Base-by-base conservation (phyloP, 2,329 filamentous ascomycete genomes). In the Clarireedia sp. region DNA sequence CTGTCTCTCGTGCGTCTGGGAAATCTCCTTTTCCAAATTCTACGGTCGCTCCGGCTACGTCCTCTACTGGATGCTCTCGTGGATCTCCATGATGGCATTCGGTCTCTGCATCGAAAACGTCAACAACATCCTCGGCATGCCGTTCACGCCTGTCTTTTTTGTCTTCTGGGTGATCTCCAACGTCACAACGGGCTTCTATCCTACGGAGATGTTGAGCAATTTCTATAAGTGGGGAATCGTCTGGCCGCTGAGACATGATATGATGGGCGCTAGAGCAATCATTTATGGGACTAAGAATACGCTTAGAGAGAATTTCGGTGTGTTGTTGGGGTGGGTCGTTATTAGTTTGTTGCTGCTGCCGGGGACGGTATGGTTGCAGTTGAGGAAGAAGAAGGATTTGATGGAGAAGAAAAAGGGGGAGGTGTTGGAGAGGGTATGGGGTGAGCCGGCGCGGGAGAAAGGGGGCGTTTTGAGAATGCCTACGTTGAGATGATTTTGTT, bases 101-200 rank as follows among this genome's bases (percentile, higher is more conserved):
- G 60, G 58, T 6, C 57, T 62, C n/a, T 55, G 50, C 14, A 54
- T 62, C 24, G 60, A 60, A 40, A 60, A 62, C 41, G 33, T 59
- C 9, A 57, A 62, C 37, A 62, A 60, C 24, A 8, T 62, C 19
- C 48, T 60, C 3, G 60, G 60, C 5, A 56, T 55, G 16, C 60
- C 60, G 7, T 57, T 60, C 43, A 62, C 60, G 0, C 59, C 60
- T 9, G 57, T 60, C 2, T 62, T 62, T 40, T 62, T 62, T 44
- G 57, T 62, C 7, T 60, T 60, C 37, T 60, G 60, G 59, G 60
- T 62, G 21, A 60, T 62, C 38, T 54, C 56, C 2, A 62, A 62
- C 17, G 60, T 60, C 5, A 51, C 60, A 1, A 59, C 60, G 1
- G 60, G 60, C 0, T 62, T 62, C 55, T 62, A 54, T 24, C 58